A percentile compares a stretch with the other conserved stretches of the same genome.
phyloP scores from a whole-genome alignment of 352 stramenopile species.

The Phytophthora litchii region DNA sequence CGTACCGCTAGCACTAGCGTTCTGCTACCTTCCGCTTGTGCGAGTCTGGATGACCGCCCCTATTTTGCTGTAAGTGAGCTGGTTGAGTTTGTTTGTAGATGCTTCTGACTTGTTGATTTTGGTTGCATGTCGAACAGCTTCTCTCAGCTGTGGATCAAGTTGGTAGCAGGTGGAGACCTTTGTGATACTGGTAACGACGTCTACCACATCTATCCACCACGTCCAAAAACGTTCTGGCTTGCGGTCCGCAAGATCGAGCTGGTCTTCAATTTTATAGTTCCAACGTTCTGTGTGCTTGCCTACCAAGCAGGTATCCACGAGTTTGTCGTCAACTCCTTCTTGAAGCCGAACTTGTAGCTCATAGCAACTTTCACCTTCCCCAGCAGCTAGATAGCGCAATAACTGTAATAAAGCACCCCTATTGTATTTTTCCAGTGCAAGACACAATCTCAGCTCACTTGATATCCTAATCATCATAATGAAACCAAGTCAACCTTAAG shows the following conservation, averaged over 20 bases:
- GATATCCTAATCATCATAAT: slow-evolving; percentile 14
- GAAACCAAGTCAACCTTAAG: slow-evolving; percentile 2
- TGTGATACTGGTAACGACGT: slow-evolving; percentile 43
- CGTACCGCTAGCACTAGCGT: slow-evolving; percentile 44
- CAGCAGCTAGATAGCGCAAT: slow-evolving; percentile 6
- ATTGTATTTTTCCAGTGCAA: background rate
- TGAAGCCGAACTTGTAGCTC: slow-evolving; percentile 22
- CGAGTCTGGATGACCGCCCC: slow-evolving; percentile 53
- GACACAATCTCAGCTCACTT: background rate
- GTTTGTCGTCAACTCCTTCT: slow-evolving; percentile 34
- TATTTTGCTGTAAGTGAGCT: slow-evolving; percentile 46
- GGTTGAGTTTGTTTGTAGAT: background rate
- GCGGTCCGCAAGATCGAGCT: slow-evolving; percentile 52
- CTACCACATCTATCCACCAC: slow-evolving; percentile 53
- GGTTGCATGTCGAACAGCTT: slow-evolving; percentile 31
- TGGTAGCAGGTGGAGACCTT: slow-evolving; percentile 47
- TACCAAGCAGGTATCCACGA: slow-evolving; percentile 39
- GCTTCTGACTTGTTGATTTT: slow-evolving; percentile 9
- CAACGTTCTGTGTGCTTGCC: slow-evolving; percentile 38
- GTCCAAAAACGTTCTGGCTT: slow-evolving; percentile 50
- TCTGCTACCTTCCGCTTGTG: slow-evolving; percentile 51
- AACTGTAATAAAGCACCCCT: slow-evolving; percentile 16
- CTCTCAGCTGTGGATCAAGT: slow-evolving; percentile 50
- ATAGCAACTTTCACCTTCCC: too few relatives aligned
- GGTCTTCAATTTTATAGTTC: slow-evolving; percentile 47